Conservation (phyloP, 129 eudicot species). For the Dittrichia graveolens region DNA sequence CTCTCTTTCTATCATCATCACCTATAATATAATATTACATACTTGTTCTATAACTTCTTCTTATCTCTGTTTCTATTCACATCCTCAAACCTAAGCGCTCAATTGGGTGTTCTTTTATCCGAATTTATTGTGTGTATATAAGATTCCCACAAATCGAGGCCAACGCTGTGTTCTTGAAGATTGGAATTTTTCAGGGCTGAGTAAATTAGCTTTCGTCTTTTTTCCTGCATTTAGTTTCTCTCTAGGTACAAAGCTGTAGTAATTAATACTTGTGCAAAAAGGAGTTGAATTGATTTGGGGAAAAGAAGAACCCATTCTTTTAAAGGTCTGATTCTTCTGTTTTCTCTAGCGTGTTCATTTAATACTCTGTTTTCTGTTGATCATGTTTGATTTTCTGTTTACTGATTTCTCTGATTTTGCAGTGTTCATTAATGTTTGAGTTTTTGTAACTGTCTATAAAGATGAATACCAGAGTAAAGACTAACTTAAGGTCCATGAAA, state of each 20-base stretch:
- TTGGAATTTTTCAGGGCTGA: conserved; percentile 18
- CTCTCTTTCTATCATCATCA: neutral
- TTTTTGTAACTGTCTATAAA: conserved; percentile 26
- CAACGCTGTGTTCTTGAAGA: conserved; percentile 34
- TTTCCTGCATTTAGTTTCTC: conserved; percentile 29
- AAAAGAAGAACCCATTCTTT: conserved; percentile 24
- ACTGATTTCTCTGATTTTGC: conserved; percentile 25
- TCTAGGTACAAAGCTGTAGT: conserved; percentile 22
- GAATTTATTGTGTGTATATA: conserved; percentile 31
- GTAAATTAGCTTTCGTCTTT: conserved; percentile 22
- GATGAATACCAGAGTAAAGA: conserved; percentile 59
- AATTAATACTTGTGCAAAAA: conserved; percentile 29
- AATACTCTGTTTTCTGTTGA: conserved; percentile 22
- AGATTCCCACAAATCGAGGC: conserved; percentile 40
- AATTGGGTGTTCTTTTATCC: conserved; percentile 30
- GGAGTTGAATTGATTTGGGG: conserved; percentile 19
- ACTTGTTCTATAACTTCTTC: conserved; percentile 16
- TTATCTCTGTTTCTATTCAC: neutral
- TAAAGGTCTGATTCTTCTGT: conserved; percentile 39
- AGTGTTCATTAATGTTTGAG: conserved; percentile 38
- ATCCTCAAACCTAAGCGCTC: conserved; percentile 12
- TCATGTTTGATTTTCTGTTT: conserved; percentile 24
- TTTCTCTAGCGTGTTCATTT: conserved; percentile 9
- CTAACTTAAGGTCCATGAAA: conserved; percentile 56
- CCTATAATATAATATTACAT: neutral